Evolutionary conservation across 192 early-diverging fungal genomes (phyloP).

Genomic region (Nowakowskiella sp.): DNA sequence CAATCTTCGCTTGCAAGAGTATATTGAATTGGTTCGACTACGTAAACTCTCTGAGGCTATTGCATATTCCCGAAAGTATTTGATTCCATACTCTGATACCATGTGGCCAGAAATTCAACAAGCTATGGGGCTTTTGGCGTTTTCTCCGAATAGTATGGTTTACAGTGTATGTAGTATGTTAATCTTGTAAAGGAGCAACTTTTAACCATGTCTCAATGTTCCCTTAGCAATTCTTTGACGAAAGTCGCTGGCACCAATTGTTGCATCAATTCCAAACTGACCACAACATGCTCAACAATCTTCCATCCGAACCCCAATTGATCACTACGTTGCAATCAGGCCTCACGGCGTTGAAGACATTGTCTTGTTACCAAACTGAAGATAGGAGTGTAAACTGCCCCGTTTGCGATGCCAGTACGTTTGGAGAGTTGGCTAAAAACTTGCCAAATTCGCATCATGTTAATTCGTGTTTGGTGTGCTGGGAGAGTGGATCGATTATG

Average conservation of each 20-base stretch:
- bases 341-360: slow-evolving; percentile 87
- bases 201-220: neutral
- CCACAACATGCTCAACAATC: slow-evolving; percentile 79
- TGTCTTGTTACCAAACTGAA: slow-evolving; percentile 64
- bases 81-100: slow-evolving; percentile 66
- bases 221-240: slow-evolving; percentile 55
- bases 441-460: slow-evolving; percentile 91
- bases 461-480: slow-evolving; percentile 90
- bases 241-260: slow-evolving; percentile 67
- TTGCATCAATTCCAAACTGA: slow-evolving; percentile 74
- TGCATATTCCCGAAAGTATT: slow-evolving; percentile 74
- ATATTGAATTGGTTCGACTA: slow-evolving; percentile 74
- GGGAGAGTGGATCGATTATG: slow-evolving; percentile 87
- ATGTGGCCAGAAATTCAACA: slow-evolving; percentile 77
- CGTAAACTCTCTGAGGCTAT: slow-evolving; percentile 66
- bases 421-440: slow-evolving; percentile 74
- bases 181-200: neutral
- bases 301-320: slow-evolving; percentile 82
- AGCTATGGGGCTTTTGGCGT: slow-evolving; percentile 86
- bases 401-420: slow-evolving; percentile 75
- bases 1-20: slow-evolving; percentile 90
- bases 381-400: slow-evolving; percentile 92
- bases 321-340: slow-evolving; percentile 89
- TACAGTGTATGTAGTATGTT: neutral
- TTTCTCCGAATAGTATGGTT: slow-evolving; percentile 58